These are phyloP conservation scores for Penicillium goetzii DNA, from an alignment of 495 filamentous ascomycete species.

Conservation along the genomic window DNA sequence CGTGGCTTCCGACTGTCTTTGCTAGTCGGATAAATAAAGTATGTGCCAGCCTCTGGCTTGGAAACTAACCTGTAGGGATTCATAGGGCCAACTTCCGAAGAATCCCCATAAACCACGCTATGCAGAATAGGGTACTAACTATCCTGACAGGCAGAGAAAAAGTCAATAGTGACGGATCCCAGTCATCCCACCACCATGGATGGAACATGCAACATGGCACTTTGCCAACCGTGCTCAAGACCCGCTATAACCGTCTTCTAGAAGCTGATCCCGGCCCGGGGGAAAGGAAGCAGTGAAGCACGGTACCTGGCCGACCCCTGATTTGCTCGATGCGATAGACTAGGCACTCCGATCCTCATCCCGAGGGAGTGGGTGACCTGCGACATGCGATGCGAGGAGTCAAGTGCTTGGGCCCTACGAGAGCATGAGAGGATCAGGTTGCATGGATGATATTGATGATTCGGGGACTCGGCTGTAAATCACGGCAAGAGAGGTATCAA, in stretches of 20 bases:
- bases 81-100: neutral
- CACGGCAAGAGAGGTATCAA: neutral
- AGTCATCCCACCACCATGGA: neutral
- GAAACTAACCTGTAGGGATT: neutral
- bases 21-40: neutral
- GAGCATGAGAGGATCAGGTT: neutral
- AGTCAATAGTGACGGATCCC: neutral
- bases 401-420: neutral
- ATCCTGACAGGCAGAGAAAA: conserved; percentile 3
- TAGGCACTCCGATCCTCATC: neutral
- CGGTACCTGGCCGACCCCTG: neutral
- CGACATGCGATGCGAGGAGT: conserved; percentile 4
- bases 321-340: neutral
- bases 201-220: conserved; percentile 1
- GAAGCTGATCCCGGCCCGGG: neutral
- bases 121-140: conserved; percentile 7
- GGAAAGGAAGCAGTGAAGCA: neutral
- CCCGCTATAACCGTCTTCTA: conserved; percentile 1
- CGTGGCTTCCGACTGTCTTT: neutral
- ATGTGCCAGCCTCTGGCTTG: neutral
- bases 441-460: neutral
- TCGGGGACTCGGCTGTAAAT: neutral
- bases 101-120: neutral
- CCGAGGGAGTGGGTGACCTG: neutral
- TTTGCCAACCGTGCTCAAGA: neutral